These are phyloP conservation scores for Backusella macrospora DNA, from an alignment of 192 early-diverging fungal genomes.

Conservation along the genomic window DNA sequence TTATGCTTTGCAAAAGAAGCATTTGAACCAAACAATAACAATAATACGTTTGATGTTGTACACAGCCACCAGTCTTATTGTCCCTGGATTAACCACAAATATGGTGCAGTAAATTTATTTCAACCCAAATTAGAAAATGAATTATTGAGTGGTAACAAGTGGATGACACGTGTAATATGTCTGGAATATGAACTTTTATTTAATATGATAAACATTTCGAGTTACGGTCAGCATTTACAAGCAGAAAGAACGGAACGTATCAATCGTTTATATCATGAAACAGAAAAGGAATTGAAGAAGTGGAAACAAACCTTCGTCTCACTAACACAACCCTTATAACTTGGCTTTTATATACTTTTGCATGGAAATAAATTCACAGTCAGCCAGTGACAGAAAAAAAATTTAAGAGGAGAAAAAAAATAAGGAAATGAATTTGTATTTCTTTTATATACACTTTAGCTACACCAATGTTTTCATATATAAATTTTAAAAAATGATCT, in stretches of 20 bases:
- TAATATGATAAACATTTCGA: slow-evolving; percentile 2
- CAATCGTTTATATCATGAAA: neutral
- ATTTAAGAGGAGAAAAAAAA: slow-evolving; percentile 1
- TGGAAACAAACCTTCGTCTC: neutral
- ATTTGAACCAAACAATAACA: neutral
- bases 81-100: slow-evolving; percentile 2
- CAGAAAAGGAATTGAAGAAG: neutral
- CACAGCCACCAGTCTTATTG: neutral
- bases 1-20: neutral
- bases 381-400: neutral
- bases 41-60: neutral
- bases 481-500: neutral
- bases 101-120: neutral
- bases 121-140: neutral
- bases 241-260: neutral
- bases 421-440: neutral
- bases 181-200: neutral
- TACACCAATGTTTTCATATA: neutral
- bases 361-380: slow-evolving; percentile 1
- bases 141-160: neutral
- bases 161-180: neutral
- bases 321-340: neutral
- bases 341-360: neutral
- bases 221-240: neutral
- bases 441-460: neutral